Evolutionary conservation across 2,329 filamentous ascomycete species (phyloP).

Genomic region (Clonostachys rosea): DNA sequence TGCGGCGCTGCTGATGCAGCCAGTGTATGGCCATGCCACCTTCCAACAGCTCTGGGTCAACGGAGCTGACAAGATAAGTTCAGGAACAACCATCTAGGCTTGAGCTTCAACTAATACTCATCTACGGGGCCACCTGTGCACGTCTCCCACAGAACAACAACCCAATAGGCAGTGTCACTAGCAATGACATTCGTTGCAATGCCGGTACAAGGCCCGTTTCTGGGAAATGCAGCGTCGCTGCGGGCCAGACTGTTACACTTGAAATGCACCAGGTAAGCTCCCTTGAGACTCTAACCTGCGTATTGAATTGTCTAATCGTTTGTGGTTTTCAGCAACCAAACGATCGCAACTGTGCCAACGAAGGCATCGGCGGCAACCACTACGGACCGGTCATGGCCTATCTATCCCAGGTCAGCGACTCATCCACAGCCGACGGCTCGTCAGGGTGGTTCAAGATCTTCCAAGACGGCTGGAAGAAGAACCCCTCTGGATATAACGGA

Average conservation of each 20-base stretch:
- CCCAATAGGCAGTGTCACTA: constrained; percentile 38
- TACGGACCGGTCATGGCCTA: constrained; percentile 49
- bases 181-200: constrained; percentile 39
- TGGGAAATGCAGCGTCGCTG: constrained; percentile 39
- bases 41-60: constrained; percentile 45
- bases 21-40: constrained; percentile 38
- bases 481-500: constrained; percentile 24
- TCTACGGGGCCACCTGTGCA: constrained; percentile 34
- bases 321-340: constrained; percentile 16
- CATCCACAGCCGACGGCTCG: constrained; percentile 33
- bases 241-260: constrained; percentile 43
- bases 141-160: constrained; percentile 44
- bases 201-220: constrained; percentile 25
- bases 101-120: constrained; percentile 10
- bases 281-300: background rate
- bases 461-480: constrained; percentile 33
- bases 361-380: constrained; percentile 49
- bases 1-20: constrained; percentile 23
- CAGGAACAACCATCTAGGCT: background rate
- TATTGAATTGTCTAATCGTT: background rate
- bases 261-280: constrained; percentile 47
- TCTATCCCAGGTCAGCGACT: constrained; percentile 42
- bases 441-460: constrained; percentile 48
- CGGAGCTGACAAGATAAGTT: constrained; percentile 29
- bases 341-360: constrained; percentile 36